Evolutionary conservation across 176 grass and related monocot genomes (phyloP).

Genomic region (Juncus effusus): DNA sequence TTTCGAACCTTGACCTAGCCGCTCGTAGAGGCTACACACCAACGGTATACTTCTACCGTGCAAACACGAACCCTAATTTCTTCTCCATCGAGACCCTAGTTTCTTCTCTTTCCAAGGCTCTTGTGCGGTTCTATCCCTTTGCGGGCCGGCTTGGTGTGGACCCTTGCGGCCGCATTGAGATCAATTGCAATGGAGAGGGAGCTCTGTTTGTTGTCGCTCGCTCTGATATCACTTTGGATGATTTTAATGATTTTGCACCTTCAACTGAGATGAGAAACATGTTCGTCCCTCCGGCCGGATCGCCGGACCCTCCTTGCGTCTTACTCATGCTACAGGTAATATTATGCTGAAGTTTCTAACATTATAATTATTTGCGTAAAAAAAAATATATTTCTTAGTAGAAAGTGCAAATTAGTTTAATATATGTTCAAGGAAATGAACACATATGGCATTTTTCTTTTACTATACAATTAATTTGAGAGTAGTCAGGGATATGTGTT

Average conservation of each 20-base stretch:
- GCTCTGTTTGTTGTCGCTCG: slow-evolving; percentile 42
- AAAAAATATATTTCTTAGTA: too few species aligned
- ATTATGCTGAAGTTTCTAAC: not conserved
- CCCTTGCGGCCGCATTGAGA: slow-evolving; percentile 38
- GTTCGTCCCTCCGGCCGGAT: slow-evolving; percentile 38
- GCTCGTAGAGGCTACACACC: slow-evolving; percentile 44
- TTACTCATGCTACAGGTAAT: slow-evolving; percentile 46
- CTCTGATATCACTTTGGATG: slow-evolving; percentile 11
- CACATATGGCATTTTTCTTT: too few species aligned
- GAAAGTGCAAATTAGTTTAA: too few species aligned
- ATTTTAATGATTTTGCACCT: slow-evolving; percentile 28
- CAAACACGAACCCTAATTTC: slow-evolving; percentile 7
- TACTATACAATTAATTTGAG: too few species aligned
- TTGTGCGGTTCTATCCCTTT: slow-evolving; percentile 58
- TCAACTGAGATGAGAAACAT: slow-evolving; percentile 35
- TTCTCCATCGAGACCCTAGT: slow-evolving; percentile 36
- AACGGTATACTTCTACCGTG: slow-evolving; percentile 49
- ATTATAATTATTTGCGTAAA: too few species aligned
- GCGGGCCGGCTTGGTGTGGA: slow-evolving; percentile 50
- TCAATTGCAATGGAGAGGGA: slow-evolving; percentile 50
- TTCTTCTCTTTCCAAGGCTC: slow-evolving; percentile 40
- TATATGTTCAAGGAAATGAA: too few species aligned
- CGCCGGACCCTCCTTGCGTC: slow-evolving; percentile 2
- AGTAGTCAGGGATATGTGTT: too few species aligned
- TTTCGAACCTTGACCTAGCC: slow-evolving; percentile 56